Evolutionary conservation across 1,139 yeast genomes (phyloP), one percentile per base, ranked within the genome.

Genomic region (Pichia sp.): DNA sequence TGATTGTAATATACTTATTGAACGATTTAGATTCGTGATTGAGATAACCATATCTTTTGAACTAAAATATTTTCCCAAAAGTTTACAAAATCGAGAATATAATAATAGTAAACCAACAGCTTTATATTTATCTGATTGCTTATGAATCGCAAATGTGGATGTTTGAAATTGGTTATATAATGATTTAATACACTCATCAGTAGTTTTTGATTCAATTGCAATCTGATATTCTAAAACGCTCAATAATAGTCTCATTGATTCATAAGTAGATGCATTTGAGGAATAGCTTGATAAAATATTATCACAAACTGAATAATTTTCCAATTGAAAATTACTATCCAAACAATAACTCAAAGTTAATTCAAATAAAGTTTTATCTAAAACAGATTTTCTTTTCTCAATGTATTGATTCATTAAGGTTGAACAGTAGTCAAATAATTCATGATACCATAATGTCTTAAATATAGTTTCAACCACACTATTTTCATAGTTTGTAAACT

Each of bases 1-100:
- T 0, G 81, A 76, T 51, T 72, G 71, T 13, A 72, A 58, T 10
- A 79, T 62, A 56, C 75, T 73, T 7, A 76, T 65, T 1, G 76
- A 67, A n/a, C 71, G 65, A 53, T 71, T 75, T 25, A 66, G 57
- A 49, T 69, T 68, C 2, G 60, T 52, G 36, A 70, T 66, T 1
- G 77, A 58, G 25, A 67, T 60, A 0, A 57, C n/a, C 28, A 50
- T 52, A 3, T 54, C 39, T 5, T 52, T 44, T 19, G 50, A 45
- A 41, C 68, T 63, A 22, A 71, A 25, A 39, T 39, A 56, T 31
- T 56, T 50, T 1, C 74, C 62, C 1, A 72, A 58, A 5, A 70
- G 49, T 11, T 62, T 50, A 45, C 76, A 76, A 46, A 76, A 69
- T 39, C 61, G 66, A 0, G 77, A 71, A 18, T 76, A 58, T 2